These are phyloP conservation scores for Hyparrhenia diplandra DNA, from an alignment of 176 grass and related monocot genomes.

Conservation along the genomic window DNA sequence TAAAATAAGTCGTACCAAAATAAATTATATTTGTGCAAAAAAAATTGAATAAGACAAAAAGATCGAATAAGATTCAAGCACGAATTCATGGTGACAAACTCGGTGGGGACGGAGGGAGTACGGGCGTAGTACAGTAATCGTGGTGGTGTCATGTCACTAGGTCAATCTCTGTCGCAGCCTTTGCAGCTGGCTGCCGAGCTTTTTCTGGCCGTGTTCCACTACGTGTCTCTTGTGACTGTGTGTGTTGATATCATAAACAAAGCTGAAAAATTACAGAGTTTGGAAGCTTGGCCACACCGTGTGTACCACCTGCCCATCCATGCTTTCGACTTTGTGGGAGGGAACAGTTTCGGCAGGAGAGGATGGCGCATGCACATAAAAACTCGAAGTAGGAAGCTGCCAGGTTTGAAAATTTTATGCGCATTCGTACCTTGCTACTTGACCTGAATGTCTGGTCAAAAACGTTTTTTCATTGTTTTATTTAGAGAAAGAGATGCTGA, in stretches of 20 bases:
- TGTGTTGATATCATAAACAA: background rate
- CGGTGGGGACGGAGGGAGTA: too few species aligned
- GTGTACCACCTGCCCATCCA: background rate
- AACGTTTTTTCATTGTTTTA: background rate
- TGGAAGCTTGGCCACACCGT: background rate
- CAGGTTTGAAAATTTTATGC: background rate
- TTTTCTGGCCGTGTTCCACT: constrained; percentile 30
- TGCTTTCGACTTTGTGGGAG: constrained; percentile 8
- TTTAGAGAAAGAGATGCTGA: background rate
- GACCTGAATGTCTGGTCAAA: background rate
- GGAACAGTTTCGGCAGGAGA: background rate
- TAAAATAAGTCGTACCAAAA: too few species aligned
- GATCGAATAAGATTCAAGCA: too few species aligned
- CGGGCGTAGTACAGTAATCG: too few species aligned
- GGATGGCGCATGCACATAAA: background rate
- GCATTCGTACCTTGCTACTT: background rate
- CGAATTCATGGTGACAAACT: too few species aligned
- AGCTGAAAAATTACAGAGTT: background rate
- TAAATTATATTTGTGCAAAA: too few species aligned
- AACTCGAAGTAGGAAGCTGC: background rate
- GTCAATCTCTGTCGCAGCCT: constrained; percentile 20
- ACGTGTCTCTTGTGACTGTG: background rate
- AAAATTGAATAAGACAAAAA: too few species aligned
- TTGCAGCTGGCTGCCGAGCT: constrained; percentile 11
- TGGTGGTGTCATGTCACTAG: background rate